Evolutionary conservation across 768 basidiomycete genomes (phyloP).

Genomic region (Leccinum arenicola): DNA sequence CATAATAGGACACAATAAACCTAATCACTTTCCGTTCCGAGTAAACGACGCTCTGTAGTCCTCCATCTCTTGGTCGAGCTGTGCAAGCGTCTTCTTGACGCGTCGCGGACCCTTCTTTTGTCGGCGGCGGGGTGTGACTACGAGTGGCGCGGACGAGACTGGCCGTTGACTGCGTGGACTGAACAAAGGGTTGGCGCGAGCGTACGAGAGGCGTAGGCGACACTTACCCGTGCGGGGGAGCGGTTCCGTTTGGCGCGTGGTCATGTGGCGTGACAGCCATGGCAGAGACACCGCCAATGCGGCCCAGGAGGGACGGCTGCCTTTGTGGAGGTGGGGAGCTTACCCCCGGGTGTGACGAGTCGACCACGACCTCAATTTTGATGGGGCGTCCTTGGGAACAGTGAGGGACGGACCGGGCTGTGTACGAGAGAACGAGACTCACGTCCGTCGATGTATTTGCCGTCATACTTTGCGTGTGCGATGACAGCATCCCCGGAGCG

Average conservation of each 20-base stretch:
- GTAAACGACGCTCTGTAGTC: constrained; percentile 53
- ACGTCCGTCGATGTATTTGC: constrained; percentile 72
- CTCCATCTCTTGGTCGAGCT: constrained; percentile 81
- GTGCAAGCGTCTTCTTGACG: constrained; percentile 61
- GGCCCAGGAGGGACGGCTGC: constrained; percentile 38
- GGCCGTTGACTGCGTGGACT: constrained; percentile 22
- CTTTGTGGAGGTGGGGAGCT: constrained; percentile 23
- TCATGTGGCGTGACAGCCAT: constrained; percentile 9
- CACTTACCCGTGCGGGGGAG: constrained; percentile 11
- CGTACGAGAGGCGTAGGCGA: not conserved
- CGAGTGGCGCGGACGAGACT: constrained; percentile 19
- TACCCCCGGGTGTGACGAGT: constrained; percentile 32
- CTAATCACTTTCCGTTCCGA: constrained; percentile 14
- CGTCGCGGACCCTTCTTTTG: constrained; percentile 74
- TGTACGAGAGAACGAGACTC: constrained; percentile 18
- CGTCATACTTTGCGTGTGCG: constrained; percentile 69
- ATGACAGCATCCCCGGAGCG: constrained; percentile 58
- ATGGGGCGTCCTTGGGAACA: constrained; percentile 55
- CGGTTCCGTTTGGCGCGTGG: constrained; percentile 18
- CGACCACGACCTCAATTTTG: constrained; percentile 60
- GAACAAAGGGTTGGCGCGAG: constrained; percentile 1
- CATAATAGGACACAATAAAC: constrained; percentile 10
- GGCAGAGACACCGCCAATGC: constrained; percentile 28
- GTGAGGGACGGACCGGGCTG: not conserved
- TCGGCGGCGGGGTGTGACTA: constrained; percentile 39